Evolutionary conservation across 2,329 filamentous ascomycete species (phyloP).

Genomic region (Xylariaceae sp.): DNA sequence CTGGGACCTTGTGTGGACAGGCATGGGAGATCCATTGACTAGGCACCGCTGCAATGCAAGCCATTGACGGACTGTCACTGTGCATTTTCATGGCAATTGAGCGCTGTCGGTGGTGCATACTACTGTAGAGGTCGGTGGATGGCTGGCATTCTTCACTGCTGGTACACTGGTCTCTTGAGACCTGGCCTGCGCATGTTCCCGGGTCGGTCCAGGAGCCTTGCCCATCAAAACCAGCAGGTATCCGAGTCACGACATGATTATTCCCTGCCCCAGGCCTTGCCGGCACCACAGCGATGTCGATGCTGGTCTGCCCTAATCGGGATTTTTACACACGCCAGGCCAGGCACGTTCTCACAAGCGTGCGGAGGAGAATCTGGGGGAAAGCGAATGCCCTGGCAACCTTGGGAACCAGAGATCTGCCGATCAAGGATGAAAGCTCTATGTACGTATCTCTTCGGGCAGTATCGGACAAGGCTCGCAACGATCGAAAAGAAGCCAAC

Average conservation of each 20-base stretch:
- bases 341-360: no score
- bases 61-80: neutral
- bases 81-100: neutral
- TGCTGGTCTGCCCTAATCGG: neutral
- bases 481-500: no score
- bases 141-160: neutral
- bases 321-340: no score
- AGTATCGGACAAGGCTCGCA: no score
- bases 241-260: no score
- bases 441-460: neutral
- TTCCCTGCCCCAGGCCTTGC: neutral
- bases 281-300: neutral
- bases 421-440: slow-evolving; percentile 1
- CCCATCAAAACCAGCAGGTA: no score
- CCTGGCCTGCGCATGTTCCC: no score
- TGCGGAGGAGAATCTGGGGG: slow-evolving; percentile 3
- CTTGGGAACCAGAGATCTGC: slow-evolving; percentile 2
- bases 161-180: no score
- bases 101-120: neutral
- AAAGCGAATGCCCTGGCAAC: neutral
- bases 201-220: no score
- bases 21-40: neutral
- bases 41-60: neutral
- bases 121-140: neutral
- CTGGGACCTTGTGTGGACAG: no score